phyloP scores from a whole-genome alignment of 2,329 filamentous ascomycete species.

The Ceratocystis ficicola region DNA sequence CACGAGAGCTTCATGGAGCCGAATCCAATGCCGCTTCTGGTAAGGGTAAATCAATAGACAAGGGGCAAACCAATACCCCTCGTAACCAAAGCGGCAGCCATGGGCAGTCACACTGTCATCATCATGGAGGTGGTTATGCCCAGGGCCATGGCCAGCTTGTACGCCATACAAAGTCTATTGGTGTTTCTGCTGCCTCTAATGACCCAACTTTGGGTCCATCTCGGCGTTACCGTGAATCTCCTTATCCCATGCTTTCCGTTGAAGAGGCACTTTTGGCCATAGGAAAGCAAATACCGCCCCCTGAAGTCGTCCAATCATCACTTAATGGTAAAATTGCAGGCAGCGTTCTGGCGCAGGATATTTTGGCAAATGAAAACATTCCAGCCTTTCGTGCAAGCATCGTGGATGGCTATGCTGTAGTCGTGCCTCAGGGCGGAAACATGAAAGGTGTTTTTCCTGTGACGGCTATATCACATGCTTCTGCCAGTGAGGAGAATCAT shows the following conservation, averaged over 20 bases:
- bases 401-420: conserved; percentile 87
- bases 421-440: conserved; percentile 49
- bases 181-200: conserved; percentile 46
- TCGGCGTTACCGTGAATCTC: conserved; percentile 68
- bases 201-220: conserved; percentile 50
- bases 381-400: conserved; percentile 93
- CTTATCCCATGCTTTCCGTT: conserved; percentile 84
- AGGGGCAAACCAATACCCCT: conserved; percentile 42
- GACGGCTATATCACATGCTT: conserved; percentile 72
- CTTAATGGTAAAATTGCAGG: conserved; percentile 59
- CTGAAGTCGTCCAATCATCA: conserved; percentile 43
- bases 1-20: conserved; percentile 59
- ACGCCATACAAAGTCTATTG: conserved; percentile 55
- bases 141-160: conserved; percentile 55
- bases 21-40: conserved; percentile 49
- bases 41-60: conserved; percentile 51
- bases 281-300: conserved; percentile 55
- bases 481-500: conserved; percentile 52
- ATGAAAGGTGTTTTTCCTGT: conserved; percentile 78
- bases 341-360: conserved; percentile 68
- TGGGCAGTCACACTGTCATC: conserved; percentile 36
- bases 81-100: conserved; percentile 46
- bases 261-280: conserved; percentile 67
- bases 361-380: conserved; percentile 68
- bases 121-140: conserved; percentile 45